These are phyloP conservation scores for Tylopilus vinaceipallidus DNA, from an alignment of 768 basidiomycete genomes.

Conservation along the genomic window DNA sequence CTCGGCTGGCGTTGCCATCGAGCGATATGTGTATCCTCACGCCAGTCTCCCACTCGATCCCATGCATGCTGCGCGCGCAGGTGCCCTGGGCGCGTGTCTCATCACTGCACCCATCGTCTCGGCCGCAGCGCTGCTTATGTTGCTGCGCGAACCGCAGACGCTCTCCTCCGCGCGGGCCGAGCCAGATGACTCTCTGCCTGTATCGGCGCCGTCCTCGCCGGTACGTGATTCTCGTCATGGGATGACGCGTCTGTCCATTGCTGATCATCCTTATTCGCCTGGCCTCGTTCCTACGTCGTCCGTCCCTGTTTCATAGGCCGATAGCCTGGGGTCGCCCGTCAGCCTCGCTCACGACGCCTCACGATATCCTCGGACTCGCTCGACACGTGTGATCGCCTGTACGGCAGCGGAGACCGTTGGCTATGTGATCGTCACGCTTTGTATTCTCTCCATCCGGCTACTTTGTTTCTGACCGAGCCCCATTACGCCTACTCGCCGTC, in stretches of 20 bases:
- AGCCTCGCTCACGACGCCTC: neutral
- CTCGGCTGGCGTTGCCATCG: slow-evolving; percentile 8
- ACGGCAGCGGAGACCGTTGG: slow-evolving; percentile 11
- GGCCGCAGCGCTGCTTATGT: slow-evolving; percentile 4
- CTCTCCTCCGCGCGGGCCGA: neutral
- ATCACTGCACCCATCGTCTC: slow-evolving; percentile 6
- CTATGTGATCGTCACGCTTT: slow-evolving; percentile 12
- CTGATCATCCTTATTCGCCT: neutral
- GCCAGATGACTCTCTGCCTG: no score
- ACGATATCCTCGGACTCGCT: neutral
- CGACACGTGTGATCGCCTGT: slow-evolving; percentile 3
- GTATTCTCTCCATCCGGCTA: slow-evolving; percentile 16
- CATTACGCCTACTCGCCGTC: neutral
- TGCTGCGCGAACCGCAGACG: slow-evolving; percentile 6
- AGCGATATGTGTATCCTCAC: neutral
- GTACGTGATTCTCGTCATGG: slow-evolving; percentile 4
- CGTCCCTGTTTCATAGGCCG: neutral
- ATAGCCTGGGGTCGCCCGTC: neutral
- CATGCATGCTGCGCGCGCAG: slow-evolving; percentile 16
- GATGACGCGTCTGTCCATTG: neutral
- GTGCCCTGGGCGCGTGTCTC: slow-evolving; percentile 11
- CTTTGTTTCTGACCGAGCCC: slow-evolving; percentile 14
- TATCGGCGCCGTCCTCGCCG: neutral
- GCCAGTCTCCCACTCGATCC: neutral
- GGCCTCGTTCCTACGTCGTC: neutral